Base-by-base conservation (phyloP, 768 basidiomycete genomes). In the Serpula lacrymans region DNA sequence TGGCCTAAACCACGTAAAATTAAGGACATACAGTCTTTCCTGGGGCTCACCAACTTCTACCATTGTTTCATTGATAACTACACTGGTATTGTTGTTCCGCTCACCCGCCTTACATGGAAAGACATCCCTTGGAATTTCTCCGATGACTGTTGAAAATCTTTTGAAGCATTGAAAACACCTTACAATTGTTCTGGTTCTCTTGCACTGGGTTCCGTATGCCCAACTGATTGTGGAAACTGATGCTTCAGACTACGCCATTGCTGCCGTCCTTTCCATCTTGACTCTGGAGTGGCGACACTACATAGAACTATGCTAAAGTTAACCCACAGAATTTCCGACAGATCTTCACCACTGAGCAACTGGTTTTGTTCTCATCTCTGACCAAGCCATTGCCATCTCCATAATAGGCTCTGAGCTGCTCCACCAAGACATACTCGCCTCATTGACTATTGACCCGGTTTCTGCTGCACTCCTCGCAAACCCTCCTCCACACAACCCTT, bases 21-120 rank as follows among this genome's bases (percentile, higher is more conserved):
- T 23, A 55, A 56, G 21, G 59, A 65, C 34, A 41, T 66, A n/a
- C 59, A 57, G 33, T 55, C 58, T 2, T 61, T 60, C 47, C 45
- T 62, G 1, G 55, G 61, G 3, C 63, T 67, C 26, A 43, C 53
- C 13, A 63, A 61, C 29, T 65, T 63, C 52, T 63, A 64, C 34
- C 39, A 52, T 2, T 39, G 52, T 2, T 69, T 68, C 41, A 60
- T 67, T 20, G 30, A 39, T 9, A 34, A 54, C 20, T 72, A 58
- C 50, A 63, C 67, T 7, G 11, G 34, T 8, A 58, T 67, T 23
- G 50, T 54, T 18, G 37, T 64, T 25, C 59, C 57, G 1, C 45
- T 68, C 8, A 64, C 49, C 12, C 30, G 30, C 1, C 51, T 65
- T 6, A 62, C 57, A 7, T 37, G 47, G n/a, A 64, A 64, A 37